Conservation (phyloP, 495 filamentous ascomycete species). For the Schizothecium vesticola region DNA sequence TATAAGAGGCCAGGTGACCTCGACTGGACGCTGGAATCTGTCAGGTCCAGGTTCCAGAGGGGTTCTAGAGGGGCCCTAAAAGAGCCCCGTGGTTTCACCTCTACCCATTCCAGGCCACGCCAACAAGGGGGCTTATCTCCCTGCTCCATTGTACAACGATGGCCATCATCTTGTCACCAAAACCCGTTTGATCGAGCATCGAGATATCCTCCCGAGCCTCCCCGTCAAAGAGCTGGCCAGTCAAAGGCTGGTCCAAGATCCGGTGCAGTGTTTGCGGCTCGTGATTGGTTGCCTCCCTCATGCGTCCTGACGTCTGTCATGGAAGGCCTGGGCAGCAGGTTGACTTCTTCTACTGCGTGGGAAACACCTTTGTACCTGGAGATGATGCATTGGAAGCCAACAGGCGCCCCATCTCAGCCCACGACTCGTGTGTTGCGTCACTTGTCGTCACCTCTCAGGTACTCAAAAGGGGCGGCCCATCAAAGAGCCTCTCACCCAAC, state of each 20-base stretch:
- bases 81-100: not conserved
- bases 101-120: not conserved
- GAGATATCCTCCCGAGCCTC: not conserved
- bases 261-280: not conserved
- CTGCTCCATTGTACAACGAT: not conserved
- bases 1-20: not conserved
- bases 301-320: not conserved
- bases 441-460: not conserved
- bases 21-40: not conserved
- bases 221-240: not conserved
- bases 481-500: not conserved
- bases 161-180: not conserved
- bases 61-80: not conserved
- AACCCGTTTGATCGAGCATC: not conserved
- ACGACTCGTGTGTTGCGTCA: not conserved
- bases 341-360: not conserved
- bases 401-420: not conserved
- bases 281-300: not conserved
- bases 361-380: not conserved
- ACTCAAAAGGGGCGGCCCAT: too few species aligned
- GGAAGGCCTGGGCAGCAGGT: not conserved
- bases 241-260: not conserved
- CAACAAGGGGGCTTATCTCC: not conserved
- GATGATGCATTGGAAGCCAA: not conserved
- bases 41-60: not conserved